Conservation (phyloP, 2,329 filamentous ascomycete species). For the Colletotrichum filicis region DNA sequence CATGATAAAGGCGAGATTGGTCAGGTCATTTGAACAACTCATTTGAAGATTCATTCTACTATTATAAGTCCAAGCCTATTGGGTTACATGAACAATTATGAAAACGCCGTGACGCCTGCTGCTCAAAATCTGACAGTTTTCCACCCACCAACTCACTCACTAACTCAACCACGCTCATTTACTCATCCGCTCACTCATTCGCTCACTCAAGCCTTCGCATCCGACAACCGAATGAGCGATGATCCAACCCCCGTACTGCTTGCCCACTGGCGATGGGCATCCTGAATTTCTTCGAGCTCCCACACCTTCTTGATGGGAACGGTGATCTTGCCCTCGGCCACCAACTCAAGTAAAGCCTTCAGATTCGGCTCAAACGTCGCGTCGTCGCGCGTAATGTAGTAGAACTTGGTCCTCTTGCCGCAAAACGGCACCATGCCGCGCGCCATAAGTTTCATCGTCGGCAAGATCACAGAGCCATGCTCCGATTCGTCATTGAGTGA, state of each 20-base stretch:
- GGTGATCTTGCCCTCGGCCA: slow-evolving; percentile 44
- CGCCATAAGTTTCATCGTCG: slow-evolving; percentile 48
- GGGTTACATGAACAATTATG: background rate
- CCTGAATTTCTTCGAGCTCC: slow-evolving; percentile 52
- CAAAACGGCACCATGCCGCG: slow-evolving; percentile 30
- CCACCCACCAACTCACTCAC: background rate
- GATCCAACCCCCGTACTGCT: slow-evolving; percentile 48
- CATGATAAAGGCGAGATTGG: too few species aligned
- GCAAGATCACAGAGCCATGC: slow-evolving; percentile 44
- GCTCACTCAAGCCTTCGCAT: background rate
- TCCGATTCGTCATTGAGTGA: slow-evolving; percentile 43
- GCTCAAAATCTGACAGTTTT: background rate
- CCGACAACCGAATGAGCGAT: slow-evolving; percentile 44
- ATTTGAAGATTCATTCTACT: background rate
- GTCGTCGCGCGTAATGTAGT: slow-evolving; percentile 48
- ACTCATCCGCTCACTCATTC: background rate
- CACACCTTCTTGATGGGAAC: slow-evolving; percentile 52
- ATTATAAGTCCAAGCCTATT: background rate
- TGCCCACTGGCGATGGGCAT: slow-evolving; percentile 51
- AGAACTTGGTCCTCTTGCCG: slow-evolving; percentile 47
- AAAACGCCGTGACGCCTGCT: background rate
- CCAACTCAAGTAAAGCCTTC: slow-evolving; percentile 44
- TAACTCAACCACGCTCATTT: background rate
- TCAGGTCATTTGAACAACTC: background rate
- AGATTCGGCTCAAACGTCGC: slow-evolving; percentile 46